phyloP scores from a whole-genome alignment of 1,139 yeast genomes.

The Blastobotrys capitulatus region DNA sequence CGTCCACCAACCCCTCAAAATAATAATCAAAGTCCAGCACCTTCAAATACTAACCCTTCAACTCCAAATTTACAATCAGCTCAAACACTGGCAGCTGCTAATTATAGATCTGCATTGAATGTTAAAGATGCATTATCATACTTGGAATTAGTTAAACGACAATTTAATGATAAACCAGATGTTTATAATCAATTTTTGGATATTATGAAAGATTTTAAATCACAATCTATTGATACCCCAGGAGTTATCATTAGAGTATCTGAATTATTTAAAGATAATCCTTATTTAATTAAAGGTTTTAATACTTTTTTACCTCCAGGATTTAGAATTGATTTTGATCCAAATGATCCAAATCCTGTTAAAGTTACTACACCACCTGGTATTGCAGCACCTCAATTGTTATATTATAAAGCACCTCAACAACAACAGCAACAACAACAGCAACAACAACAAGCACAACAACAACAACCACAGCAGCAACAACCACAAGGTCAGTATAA shows the following conservation, averaged over 20 bases:
- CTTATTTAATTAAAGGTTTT: slow-evolving; percentile 89
- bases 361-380: slow-evolving; percentile 96
- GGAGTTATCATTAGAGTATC: slow-evolving; percentile 97
- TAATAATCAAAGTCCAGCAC: slow-evolving; percentile 12
- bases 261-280: slow-evolving; percentile 84
- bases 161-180: slow-evolving; percentile 87
- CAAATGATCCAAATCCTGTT: slow-evolving; percentile 87
- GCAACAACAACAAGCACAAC: slow-evolving; percentile 2
- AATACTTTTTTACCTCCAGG: slow-evolving; percentile 98
- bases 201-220: slow-evolving; percentile 97
- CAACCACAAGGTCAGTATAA: not conserved
- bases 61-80: slow-evolving; percentile 22
- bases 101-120: slow-evolving; percentile 86
- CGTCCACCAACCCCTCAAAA: not conserved
- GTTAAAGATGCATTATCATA: slow-evolving; percentile 95
- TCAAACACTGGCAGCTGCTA: slow-evolving; percentile 29
- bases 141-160: slow-evolving; percentile 91
- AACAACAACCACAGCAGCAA: slow-evolving; percentile 7
- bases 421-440: slow-evolving; percentile 5
- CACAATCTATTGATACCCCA: slow-evolving; percentile 94
- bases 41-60: slow-evolving; percentile 12
- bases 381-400: slow-evolving; percentile 38
- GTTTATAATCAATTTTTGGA: slow-evolving; percentile 94
- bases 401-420: slow-evolving; percentile 12
- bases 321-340: slow-evolving; percentile 81